Percentiles rank a stretch among this genome's conserved stretches.
Conservation (phyloP, 345 rosid species). For the Eutrema heterophyllum region DNA sequence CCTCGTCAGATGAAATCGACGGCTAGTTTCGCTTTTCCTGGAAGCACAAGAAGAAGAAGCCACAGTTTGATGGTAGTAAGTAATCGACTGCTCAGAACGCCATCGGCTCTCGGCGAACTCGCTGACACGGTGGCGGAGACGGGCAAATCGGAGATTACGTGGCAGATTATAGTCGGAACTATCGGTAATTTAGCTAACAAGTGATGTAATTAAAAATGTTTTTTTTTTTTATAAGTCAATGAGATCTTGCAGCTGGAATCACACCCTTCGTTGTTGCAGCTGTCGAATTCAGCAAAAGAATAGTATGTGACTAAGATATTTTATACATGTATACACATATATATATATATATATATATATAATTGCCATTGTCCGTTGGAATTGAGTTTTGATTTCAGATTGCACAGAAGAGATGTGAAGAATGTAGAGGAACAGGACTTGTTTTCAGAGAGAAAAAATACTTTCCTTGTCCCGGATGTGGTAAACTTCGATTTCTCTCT, state of each 20-base stretch:
- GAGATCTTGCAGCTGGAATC: not conserved
- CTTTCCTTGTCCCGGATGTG: constrained; percentile 61
- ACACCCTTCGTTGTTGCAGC: constrained; percentile 38
- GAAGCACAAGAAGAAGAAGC: too few species aligned
- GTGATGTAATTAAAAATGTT: not conserved
- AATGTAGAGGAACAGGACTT: constrained; percentile 71
- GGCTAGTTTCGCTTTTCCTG: not conserved
- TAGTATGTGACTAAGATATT: constrained; percentile 33
- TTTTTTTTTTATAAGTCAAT: not conserved
- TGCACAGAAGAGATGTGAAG: constrained; percentile 70
- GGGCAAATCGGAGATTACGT: constrained; percentile 45
- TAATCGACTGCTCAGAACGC: constrained; percentile 15
- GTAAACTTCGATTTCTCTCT: constrained; percentile 23
- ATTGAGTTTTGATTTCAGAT: constrained; percentile 43
- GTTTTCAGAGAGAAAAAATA: constrained; percentile 51
- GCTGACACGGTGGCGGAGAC: constrained; percentile 40
- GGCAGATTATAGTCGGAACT: constrained; percentile 77
- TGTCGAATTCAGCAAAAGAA: constrained; percentile 88
- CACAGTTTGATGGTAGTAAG: not conserved
- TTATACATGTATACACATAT: not conserved
- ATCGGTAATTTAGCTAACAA: constrained; percentile 36
- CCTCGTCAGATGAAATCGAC: constrained; percentile 28
- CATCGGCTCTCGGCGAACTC: constrained; percentile 32
- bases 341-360: not conserved
- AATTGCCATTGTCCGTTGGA: not conserved